Evolutionary conservation across 1,284 basidiomycete genomes (phyloP).

Genomic region (Ceratobasidium sp.): DNA sequence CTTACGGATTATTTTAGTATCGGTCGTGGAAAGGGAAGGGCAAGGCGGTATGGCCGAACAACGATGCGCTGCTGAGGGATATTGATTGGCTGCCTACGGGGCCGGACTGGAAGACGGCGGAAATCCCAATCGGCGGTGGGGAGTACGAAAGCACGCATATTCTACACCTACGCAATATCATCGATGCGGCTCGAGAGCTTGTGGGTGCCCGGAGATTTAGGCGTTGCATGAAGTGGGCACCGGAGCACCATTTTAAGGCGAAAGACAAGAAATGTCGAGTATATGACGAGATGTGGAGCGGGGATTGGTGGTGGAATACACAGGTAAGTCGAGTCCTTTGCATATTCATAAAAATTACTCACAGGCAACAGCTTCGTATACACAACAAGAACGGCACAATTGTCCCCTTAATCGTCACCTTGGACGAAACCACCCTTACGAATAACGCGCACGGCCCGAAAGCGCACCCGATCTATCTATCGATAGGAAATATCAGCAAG

Average conservation of each 20-base stretch:
- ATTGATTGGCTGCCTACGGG: slow-evolving; percentile 15
- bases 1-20: neutral
- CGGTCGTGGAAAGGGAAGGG: slow-evolving; percentile 28
- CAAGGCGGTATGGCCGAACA: slow-evolving; percentile 22
- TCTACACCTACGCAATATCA: slow-evolving; percentile 1
- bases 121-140: neutral
- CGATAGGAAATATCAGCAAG: slow-evolving; percentile 43
- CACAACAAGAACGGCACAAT: neutral
- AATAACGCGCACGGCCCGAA: neutral
- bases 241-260: slow-evolving; percentile 15
- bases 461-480: slow-evolving; percentile 2
- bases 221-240: slow-evolving; percentile 5
- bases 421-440: neutral
- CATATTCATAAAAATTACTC: neutral
- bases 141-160: neutral
- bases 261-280: neutral
- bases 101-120: slow-evolving; percentile 15
- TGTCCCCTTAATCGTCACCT: neutral
- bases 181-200: neutral
- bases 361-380: neutral
- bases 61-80: slow-evolving; percentile 5
- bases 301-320: slow-evolving; percentile 24
- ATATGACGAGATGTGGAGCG: slow-evolving; percentile 30
- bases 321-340: neutral
- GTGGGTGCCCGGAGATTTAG: slow-evolving; percentile 13